phyloP scores from a whole-genome alignment of 179 eudicot species.

The Drosera spatulata region DNA sequence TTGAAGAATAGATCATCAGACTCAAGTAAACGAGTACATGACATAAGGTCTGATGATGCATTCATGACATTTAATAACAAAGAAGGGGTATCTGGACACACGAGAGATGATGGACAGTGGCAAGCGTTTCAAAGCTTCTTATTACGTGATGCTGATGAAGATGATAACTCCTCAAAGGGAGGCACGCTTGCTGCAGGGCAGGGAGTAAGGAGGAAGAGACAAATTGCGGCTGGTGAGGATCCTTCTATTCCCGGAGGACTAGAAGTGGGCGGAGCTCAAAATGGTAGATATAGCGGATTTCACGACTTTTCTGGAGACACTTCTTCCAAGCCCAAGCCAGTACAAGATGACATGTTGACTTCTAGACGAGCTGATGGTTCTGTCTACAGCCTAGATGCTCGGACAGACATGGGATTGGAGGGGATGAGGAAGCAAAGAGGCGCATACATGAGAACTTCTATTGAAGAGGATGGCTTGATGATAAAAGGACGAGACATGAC shows the following conservation, averaged over 20 bases:
- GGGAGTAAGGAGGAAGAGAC: slow-evolving; percentile 32
- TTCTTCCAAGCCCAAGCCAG: slow-evolving; percentile 22
- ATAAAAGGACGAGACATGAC: slow-evolving; percentile 31
- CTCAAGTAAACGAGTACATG: slow-evolving; percentile 27
- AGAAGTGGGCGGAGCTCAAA: slow-evolving; percentile 20
- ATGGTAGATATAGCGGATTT: slow-evolving; percentile 16
- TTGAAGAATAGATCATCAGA: slow-evolving; percentile 10
- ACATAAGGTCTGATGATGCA: background rate
- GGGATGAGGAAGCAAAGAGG: slow-evolving; percentile 42
- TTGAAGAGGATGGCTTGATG: slow-evolving; percentile 36
- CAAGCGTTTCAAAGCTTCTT: slow-evolving; percentile 80
- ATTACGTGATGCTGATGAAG: slow-evolving; percentile 59
- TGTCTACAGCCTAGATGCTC: slow-evolving; percentile 12
- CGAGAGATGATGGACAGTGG: slow-evolving; percentile 66
- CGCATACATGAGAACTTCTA: slow-evolving; percentile 25
- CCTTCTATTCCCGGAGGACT: slow-evolving; percentile 35
- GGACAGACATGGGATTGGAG: slow-evolving; percentile 23
- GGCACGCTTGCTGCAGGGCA: slow-evolving; percentile 47
- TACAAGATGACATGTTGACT: slow-evolving; percentile 32
- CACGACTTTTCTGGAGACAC: slow-evolving; percentile 28
- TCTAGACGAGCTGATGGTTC: slow-evolving; percentile 17
- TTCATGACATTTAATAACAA: too few relatives aligned
- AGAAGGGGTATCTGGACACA: slow-evolving; percentile 18
- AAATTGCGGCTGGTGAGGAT: slow-evolving; percentile 25
- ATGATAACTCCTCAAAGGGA: slow-evolving; percentile 24